These are phyloP conservation scores for Saprolegnia parasitica DNA, from an alignment of 352 stramenopile species.

Conservation along the genomic window DNA sequence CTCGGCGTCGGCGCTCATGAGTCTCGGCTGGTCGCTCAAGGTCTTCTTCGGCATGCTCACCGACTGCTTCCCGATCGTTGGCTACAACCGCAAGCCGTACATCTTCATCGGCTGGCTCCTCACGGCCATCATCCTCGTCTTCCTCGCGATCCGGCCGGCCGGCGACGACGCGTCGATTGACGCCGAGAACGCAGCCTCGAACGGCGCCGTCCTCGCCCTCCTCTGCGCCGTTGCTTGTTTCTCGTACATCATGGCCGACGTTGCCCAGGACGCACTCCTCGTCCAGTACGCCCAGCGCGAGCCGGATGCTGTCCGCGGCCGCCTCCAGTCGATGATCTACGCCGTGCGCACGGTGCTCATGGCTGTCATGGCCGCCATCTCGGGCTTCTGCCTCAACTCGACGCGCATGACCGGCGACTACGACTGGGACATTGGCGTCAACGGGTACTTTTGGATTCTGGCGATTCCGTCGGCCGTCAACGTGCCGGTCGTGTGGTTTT, in stretches of 20 bases:
- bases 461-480: conserved; percentile 6
- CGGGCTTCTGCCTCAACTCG: conserved; percentile 42
- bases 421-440: conserved; percentile 11
- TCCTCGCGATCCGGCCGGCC: background rate
- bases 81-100: conserved; percentile 17
- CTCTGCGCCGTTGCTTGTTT: conserved; percentile 32
- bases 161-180: background rate
- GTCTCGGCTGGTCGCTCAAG: conserved; percentile 33
- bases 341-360: conserved; percentile 40
- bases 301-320: conserved; percentile 33
- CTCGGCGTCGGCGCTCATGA: conserved; percentile 43
- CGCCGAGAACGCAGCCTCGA: background rate
- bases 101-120: conserved; percentile 7
- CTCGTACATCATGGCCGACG: conserved; percentile 42
- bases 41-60: conserved; percentile 26
- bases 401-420: background rate
- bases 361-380: conserved; percentile 33
- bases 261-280: conserved; percentile 39
- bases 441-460: conserved; percentile 10
- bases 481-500: conserved; percentile 3
- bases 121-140: background rate
- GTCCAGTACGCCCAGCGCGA: conserved; percentile 46
- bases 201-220: background rate
- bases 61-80: conserved; percentile 18
- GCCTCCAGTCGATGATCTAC: conserved; percentile 44